Evolutionary conservation across 2,329 filamentous ascomycete species (phyloP).

Genomic region (Talaromyces funiculosus): DNA sequence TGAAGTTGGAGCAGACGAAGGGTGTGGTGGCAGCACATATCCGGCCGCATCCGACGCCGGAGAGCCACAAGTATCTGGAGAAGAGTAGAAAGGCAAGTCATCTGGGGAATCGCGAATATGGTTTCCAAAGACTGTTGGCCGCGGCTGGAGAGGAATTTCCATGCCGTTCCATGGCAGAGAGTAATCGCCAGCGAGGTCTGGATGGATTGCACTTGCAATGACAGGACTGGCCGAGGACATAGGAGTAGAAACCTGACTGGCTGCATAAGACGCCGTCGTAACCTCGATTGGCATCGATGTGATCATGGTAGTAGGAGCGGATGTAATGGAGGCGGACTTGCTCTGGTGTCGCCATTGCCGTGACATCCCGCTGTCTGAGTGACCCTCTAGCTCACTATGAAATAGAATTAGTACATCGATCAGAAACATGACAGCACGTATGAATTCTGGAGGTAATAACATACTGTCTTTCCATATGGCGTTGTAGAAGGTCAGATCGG

Average conservation of each 20-base stretch:
- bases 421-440: neutral
- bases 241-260: slow-evolving; percentile 26
- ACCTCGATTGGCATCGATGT: slow-evolving; percentile 22
- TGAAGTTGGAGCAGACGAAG: slow-evolving; percentile 29
- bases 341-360: slow-evolving; percentile 23
- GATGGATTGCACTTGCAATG: slow-evolving; percentile 24
- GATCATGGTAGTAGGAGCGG: slow-evolving; percentile 20
- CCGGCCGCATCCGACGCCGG: slow-evolving; percentile 35
- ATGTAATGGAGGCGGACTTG: slow-evolving; percentile 18
- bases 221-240: slow-evolving; percentile 35
- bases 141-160: slow-evolving; percentile 29
- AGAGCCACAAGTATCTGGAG: slow-evolving; percentile 41
- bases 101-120: slow-evolving; percentile 34
- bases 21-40: slow-evolving; percentile 21
- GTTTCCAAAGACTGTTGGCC: slow-evolving; percentile 24
- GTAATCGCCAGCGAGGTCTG: slow-evolving; percentile 28
- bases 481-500: slow-evolving; percentile 42
- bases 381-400: slow-evolving; percentile 32
- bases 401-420: neutral
- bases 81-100: slow-evolving; percentile 40
- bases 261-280: slow-evolving; percentile 21
- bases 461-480: slow-evolving; percentile 48
- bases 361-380: slow-evolving; percentile 22
- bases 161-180: slow-evolving; percentile 33
- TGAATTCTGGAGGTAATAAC: slow-evolving; percentile 17